Conservation (phyloP, 2,329 filamentous ascomycete species). For the Graphiopsis chlorocephala region DNA sequence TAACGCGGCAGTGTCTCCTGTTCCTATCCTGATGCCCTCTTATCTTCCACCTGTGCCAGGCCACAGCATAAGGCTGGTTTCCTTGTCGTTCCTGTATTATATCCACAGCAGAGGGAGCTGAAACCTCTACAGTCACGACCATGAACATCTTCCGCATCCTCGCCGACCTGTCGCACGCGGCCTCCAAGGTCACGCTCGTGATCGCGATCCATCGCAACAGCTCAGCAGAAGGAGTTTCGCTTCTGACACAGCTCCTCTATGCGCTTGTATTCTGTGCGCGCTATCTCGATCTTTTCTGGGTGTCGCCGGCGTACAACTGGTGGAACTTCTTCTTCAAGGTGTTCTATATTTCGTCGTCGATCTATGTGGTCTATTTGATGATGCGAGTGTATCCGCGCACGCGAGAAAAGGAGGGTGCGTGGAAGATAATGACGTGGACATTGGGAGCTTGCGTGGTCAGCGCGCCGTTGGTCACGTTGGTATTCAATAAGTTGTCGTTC, state of each 20-base stretch:
- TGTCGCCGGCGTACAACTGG: constrained; percentile 34
- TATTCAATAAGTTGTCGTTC: constrained; percentile 52
- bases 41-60: neutral
- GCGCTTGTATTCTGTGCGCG: constrained; percentile 79
- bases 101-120: neutral
- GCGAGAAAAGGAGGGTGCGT: constrained; percentile 87
- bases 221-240: constrained; percentile 85
- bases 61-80: neutral
- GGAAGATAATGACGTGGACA: constrained; percentile 77
- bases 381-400: constrained; percentile 80
- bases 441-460: constrained; percentile 63
- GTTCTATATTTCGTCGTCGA: constrained; percentile 78
- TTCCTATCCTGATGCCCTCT: neutral
- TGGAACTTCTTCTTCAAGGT: constrained; percentile 82
- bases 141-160: constrained; percentile 63
- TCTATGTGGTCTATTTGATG: constrained; percentile 88
- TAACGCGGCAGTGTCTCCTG: neutral
- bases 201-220: constrained; percentile 84
- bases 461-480: constrained; percentile 69
- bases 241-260: constrained; percentile 89
- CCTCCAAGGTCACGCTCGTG: constrained; percentile 87
- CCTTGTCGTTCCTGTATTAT: neutral
- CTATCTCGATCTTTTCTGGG: constrained; percentile 70
- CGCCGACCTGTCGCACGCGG: constrained; percentile 79
- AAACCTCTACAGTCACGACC: neutral